These are phyloP conservation scores for Pseudofabraea citricarpa DNA, from an alignment of 2,329 filamentous ascomycete species.

Conservation along the genomic window DNA sequence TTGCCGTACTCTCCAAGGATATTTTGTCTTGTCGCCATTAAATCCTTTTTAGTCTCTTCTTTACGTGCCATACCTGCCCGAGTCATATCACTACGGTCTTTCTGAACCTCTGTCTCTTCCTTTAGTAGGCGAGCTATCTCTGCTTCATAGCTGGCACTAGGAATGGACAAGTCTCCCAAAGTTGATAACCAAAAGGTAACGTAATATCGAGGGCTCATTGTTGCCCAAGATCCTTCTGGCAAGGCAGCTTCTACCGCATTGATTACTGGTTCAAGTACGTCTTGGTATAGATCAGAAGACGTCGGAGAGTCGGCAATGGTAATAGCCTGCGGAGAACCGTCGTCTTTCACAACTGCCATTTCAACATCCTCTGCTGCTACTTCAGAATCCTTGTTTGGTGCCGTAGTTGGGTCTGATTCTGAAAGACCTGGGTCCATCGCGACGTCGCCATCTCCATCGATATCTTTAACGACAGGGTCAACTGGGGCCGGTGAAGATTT, in stretches of 20 bases:
- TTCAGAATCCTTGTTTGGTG: slow-evolving; percentile 13
- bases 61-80: slow-evolving; percentile 60
- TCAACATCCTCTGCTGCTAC: slow-evolving; percentile 28
- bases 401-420: slow-evolving; percentile 7
- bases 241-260: slow-evolving; percentile 59
- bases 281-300: slow-evolving; percentile 47
- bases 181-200: slow-evolving; percentile 90
- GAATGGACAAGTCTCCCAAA: slow-evolving; percentile 74
- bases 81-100: slow-evolving; percentile 69
- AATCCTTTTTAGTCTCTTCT: slow-evolving; percentile 63
- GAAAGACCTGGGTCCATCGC: slow-evolving; percentile 16
- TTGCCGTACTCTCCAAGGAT: slow-evolving; percentile 69
- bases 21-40: slow-evolving; percentile 64
- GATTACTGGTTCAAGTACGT: slow-evolving; percentile 70
- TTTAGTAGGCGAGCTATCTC: slow-evolving; percentile 67
- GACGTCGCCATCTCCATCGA: slow-evolving; percentile 54
- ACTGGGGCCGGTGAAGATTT: slow-evolving; percentile 9
- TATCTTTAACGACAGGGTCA: slow-evolving; percentile 8
- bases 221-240: slow-evolving; percentile 59
- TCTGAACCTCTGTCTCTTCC: slow-evolving; percentile 61
- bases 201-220: slow-evolving; percentile 76
- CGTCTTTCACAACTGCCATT: slow-evolving; percentile 32
- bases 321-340: slow-evolving; percentile 19
- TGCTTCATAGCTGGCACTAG: slow-evolving; percentile 70
- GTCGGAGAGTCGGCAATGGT: slow-evolving; percentile 34